A percentile compares a stretch with the other conserved stretches of the same genome.
phyloP scores from a whole-genome alignment of 2,329 filamentous ascomycete genomes.

The Sporothrix dimorphospora region DNA sequence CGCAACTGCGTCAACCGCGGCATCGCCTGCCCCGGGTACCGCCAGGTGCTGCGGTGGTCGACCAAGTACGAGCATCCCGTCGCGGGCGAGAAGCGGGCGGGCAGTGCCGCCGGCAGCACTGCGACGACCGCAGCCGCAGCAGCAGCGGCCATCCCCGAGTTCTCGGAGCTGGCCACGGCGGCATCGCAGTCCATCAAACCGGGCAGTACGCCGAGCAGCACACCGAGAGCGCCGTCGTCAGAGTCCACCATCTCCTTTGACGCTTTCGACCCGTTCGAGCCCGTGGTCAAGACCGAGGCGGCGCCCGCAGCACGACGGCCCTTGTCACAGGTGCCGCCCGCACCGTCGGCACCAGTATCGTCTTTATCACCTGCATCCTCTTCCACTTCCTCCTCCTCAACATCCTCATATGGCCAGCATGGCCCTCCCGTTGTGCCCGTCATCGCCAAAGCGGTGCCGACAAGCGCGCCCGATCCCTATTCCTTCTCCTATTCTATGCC shows the following conservation, averaged over 20 bases:
- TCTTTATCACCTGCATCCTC: background rate
- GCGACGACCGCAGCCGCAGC: background rate
- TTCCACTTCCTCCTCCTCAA: background rate
- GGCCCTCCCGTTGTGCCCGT: background rate
- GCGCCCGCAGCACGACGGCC: background rate
- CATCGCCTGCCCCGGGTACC: slow-evolving; percentile 40
- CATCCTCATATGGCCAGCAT: background rate
- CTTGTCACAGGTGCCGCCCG: background rate
- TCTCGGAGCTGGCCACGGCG: slow-evolving; percentile 26
- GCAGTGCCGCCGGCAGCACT: background rate
- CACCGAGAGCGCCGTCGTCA: too few relatives aligned
- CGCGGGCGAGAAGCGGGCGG: background rate
- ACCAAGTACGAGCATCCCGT: slow-evolving; percentile 45
- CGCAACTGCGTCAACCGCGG: slow-evolving; percentile 39
- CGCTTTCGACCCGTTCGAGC: background rate
- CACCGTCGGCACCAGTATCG: background rate
- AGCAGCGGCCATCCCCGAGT: slow-evolving; percentile 23
- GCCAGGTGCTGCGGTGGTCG: slow-evolving; percentile 46
- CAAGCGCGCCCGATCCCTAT: background rate
- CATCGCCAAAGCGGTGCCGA: background rate
- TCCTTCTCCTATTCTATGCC: background rate
- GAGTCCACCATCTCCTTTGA: background rate
- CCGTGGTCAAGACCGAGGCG: slow-evolving; percentile 6
- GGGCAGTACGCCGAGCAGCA: background rate
- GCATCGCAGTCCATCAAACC: slow-evolving; percentile 27